Conservation (phyloP, 441 rosid genomes). For the Corymbia calophylla region DNA sequence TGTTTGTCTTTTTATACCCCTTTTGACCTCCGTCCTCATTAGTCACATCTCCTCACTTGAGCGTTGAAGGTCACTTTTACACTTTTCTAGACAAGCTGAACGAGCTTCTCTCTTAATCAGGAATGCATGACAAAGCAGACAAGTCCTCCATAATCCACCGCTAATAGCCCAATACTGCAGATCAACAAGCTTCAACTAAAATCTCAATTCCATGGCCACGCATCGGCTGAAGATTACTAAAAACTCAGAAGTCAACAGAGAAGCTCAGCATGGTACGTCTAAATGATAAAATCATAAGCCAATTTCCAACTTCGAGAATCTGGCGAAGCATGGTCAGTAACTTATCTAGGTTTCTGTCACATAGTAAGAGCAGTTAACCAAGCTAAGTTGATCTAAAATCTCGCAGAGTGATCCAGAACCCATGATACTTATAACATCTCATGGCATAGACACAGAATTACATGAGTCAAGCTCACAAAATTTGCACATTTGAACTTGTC, state of each 20-base stretch:
- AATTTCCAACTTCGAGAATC: background rate
- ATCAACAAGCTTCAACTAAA: background rate
- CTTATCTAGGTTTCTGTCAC: background rate
- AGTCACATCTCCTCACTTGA: background rate
- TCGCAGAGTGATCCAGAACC: background rate
- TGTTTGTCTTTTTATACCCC: background rate
- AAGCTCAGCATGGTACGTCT: background rate
- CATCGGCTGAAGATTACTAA: background rate
- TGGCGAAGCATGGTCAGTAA: background rate
- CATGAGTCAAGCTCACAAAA: background rate
- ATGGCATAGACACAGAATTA: background rate
- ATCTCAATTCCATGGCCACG: background rate
- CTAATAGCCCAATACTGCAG: background rate
- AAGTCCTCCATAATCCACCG: background rate
- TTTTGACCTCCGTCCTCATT: background rate
- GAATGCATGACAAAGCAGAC: background rate
- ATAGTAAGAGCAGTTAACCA: background rate
- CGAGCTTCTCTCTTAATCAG: background rate
- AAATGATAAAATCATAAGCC: background rate
- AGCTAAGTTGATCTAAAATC: background rate
- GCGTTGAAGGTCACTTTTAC: background rate
- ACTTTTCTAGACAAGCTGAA: background rate
- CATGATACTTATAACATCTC: background rate
- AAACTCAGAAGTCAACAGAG: background rate
- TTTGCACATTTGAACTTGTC: background rate